These are phyloP conservation scores for Austroboletus festivus DNA, from an alignment of 768 basidiomycete genomes.

Conservation along the genomic window DNA sequence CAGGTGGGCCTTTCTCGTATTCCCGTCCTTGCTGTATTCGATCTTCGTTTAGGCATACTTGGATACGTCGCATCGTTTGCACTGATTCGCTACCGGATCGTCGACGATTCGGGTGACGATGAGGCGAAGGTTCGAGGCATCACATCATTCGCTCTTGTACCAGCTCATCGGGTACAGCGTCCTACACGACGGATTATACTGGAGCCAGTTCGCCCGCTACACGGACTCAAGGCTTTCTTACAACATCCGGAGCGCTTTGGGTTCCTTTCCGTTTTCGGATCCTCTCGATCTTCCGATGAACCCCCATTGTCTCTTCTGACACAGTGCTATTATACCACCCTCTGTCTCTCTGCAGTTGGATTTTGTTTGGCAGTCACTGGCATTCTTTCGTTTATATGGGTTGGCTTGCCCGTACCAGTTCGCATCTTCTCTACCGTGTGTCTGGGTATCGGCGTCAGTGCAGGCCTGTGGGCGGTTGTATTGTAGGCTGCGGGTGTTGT, in stretches of 20 bases:
- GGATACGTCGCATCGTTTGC: slow-evolving; percentile 28
- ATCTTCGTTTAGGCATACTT: slow-evolving; percentile 22
- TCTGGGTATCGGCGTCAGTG: slow-evolving; percentile 19
- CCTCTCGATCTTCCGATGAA: not conserved
- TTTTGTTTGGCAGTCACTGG: slow-evolving; percentile 27
- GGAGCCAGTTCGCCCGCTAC: slow-evolving; percentile 13
- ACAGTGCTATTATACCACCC: slow-evolving; percentile 25
- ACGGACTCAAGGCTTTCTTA: not conserved
- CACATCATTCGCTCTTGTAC: not conserved
- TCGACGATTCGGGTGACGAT: slow-evolving; percentile 17
- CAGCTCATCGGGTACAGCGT: slow-evolving; percentile 9
- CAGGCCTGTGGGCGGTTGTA: slow-evolving; percentile 26
- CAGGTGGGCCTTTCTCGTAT: slow-evolving; percentile 17
- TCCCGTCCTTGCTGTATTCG: not conserved
- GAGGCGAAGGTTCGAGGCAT: slow-evolving; percentile 10
- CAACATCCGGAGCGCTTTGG: not conserved
- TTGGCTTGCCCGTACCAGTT: slow-evolving; percentile 19
- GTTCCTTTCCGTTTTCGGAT: not conserved
- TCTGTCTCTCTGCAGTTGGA: slow-evolving; percentile 22
- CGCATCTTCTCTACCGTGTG: slow-evolving; percentile 29
- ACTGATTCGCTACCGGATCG: slow-evolving; percentile 26
- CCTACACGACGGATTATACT: slow-evolving; percentile 12
- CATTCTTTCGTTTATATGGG: slow-evolving; percentile 27
- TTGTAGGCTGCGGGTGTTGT: slow-evolving; percentile 5
- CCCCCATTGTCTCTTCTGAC: slow-evolving; percentile 21